Percentiles rank a stretch among this genome's conserved stretches.
Conservation (phyloP, 1,284 basidiomycete species). For the Meripilus lineatus region DNA sequence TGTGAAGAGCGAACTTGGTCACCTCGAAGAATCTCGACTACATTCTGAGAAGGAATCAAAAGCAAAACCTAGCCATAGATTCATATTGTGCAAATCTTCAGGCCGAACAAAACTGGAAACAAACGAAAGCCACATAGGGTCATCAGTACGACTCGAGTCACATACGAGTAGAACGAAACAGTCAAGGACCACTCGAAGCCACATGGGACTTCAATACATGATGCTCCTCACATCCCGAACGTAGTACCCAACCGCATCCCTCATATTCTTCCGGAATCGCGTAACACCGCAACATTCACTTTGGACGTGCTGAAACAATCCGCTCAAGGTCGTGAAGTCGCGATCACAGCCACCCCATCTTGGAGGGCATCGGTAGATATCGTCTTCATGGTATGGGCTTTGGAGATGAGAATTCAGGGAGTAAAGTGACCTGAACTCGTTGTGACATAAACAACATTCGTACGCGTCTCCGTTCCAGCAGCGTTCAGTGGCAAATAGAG, state of each 20-base stretch:
- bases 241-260: conserved; percentile 19
- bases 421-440: conserved; percentile 13
- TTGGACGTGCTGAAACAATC: conserved; percentile 28
- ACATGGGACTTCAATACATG: too few relatives aligned
- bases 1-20: too few relatives aligned
- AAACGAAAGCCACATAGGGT: too few relatives aligned
- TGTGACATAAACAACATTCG: conserved; percentile 16
- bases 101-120: too few relatives aligned
- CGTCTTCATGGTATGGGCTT: conserved; percentile 23
- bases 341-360: conserved; percentile 17
- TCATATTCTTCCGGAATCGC: conserved; percentile 18
- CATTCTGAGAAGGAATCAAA: too few relatives aligned
- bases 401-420: conserved; percentile 18
- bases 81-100: too few relatives aligned
- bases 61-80: too few relatives aligned
- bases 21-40: too few relatives aligned
- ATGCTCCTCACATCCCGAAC: too few relatives aligned
- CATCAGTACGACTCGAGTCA: conserved; percentile 38
- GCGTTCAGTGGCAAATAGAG: conserved; percentile 6
- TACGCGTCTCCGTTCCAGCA: conserved; percentile 11
- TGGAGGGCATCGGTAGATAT: conserved; percentile 19
- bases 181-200: too few relatives aligned
- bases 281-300: conserved; percentile 23
- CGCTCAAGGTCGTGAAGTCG: conserved; percentile 25
- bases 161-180: too few relatives aligned